These are phyloP conservation scores for Vaccinium macrocarpon DNA, from an alignment of 148 eudicot species.

Conservation along the genomic window DNA sequence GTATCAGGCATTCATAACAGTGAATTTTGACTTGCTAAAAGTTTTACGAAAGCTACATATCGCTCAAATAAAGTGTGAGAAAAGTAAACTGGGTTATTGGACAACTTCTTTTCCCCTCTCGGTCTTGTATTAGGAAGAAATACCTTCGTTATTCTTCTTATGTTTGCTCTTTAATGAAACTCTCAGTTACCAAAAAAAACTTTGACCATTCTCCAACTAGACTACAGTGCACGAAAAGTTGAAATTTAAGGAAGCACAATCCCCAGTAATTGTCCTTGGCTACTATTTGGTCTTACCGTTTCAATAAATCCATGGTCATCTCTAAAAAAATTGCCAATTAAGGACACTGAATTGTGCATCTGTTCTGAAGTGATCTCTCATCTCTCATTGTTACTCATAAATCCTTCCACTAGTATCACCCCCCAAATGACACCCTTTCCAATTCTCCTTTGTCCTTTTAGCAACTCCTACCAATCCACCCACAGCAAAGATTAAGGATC, in stretches of 20 bases:
- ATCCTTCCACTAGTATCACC: not conserved
- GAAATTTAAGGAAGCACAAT: not conserved
- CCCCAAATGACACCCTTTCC: not conserved
- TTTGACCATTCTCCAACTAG: slow-evolving; percentile 10
- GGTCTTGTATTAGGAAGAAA: not conserved
- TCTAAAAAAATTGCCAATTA: not conserved
- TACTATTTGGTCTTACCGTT: not conserved
- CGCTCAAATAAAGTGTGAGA: not conserved
- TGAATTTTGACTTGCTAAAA: not conserved
- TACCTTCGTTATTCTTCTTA: not conserved
- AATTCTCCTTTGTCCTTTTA: slow-evolving; percentile 1
- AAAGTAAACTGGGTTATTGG: not conserved
- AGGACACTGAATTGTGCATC: not conserved
- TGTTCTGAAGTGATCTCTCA: not conserved
- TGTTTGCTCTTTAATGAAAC: not conserved
- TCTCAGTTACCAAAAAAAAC: not conserved
- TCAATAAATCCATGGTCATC: not conserved
- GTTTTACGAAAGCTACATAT: not conserved
- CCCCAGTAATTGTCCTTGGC: not conserved
- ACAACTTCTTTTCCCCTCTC: not conserved
- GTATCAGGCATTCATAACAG: not conserved
- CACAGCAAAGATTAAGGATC: not conserved
- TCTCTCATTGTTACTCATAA: not conserved
- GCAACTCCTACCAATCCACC: not conserved
- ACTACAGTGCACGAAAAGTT: slow-evolving; percentile 2